phyloP scores from a whole-genome alignment of 163 green algal genomes.

The Chlorella variabilis region DNA sequence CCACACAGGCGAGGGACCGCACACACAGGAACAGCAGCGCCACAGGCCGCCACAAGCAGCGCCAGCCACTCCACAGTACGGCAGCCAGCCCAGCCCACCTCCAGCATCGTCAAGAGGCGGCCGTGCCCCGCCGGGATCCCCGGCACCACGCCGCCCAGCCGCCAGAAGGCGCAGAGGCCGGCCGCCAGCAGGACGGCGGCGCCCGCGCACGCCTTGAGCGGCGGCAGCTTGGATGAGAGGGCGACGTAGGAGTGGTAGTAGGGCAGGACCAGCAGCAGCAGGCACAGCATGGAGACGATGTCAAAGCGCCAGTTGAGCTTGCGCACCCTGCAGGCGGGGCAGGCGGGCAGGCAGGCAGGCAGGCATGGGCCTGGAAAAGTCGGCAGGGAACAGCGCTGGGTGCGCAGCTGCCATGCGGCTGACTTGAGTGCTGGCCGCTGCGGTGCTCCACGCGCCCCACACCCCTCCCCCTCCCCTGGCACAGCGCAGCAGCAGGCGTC shows the following conservation, averaged over 20 bases:
- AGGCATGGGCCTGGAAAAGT: neutral
- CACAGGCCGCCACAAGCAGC: no score
- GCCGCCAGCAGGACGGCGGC: conserved; percentile 46
- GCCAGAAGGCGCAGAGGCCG: conserved; percentile 80
- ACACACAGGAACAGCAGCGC: no score
- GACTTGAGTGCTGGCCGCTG: no score
- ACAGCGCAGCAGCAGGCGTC: no score
- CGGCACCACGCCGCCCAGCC: conserved; percentile 47
- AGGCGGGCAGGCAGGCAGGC: neutral
- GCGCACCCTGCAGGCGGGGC: conserved; percentile 56
- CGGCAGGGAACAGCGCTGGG: no score
- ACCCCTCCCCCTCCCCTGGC: no score
- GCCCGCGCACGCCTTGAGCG: neutral
- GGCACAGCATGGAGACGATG: conserved; percentile 70
- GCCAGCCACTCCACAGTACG: neutral
- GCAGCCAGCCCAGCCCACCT: neutral
- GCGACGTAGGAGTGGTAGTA: conserved; percentile 79
- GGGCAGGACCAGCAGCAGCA: conserved; percentile 81
- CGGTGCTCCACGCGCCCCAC: no score
- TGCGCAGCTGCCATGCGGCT: no score
- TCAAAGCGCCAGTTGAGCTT: conserved; percentile 74
- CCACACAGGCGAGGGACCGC: no score
- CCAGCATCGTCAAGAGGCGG: conserved; percentile 8
- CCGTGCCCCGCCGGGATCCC: neutral
- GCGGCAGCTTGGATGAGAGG: conserved; percentile 45